Evolutionary conservation across 2,329 filamentous ascomycete genomes (phyloP).

Genomic region (Calonectria pauciramosa): DNA sequence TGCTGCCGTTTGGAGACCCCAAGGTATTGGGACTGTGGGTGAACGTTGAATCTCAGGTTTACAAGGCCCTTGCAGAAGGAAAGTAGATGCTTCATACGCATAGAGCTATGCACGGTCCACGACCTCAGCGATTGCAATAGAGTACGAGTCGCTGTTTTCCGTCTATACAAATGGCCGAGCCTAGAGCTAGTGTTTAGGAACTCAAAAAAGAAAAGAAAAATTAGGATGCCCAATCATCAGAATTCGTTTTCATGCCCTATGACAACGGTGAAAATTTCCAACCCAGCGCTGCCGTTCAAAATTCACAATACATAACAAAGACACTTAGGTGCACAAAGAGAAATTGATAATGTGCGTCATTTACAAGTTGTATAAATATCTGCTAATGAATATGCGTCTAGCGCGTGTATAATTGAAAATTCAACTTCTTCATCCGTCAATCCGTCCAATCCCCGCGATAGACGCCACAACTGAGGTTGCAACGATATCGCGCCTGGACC

Average conservation of each 20-base stretch:
- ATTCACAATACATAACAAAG: neutral
- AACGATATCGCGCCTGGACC: neutral
- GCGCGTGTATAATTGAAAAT: neutral
- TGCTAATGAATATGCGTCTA: neutral
- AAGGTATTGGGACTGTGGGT: conserved; percentile 58
- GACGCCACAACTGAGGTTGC: too few species aligned
- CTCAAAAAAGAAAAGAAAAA: too few species aligned
- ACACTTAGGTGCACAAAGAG: neutral
- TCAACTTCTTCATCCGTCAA: neutral
- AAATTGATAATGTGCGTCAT: neutral
- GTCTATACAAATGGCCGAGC: too few species aligned
- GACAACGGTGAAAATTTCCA: too few species aligned
- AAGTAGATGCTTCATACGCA: neutral
- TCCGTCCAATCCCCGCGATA: too few species aligned
- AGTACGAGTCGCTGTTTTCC: too few species aligned
- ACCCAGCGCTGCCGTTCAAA: too few species aligned
- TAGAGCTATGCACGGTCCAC: neutral
- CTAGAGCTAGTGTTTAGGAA: too few species aligned
- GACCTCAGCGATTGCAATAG: neutral
- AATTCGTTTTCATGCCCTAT: too few species aligned
- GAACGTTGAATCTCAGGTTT: conserved; percentile 55
- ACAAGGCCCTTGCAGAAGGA: conserved; percentile 41
- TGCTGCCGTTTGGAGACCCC: conserved; percentile 63
- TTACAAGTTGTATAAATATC: neutral
- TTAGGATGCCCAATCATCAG: too few species aligned